phyloP scores from a whole-genome alignment of 371 early-diverging fungal species.

The Mortierella sp. region DNA sequence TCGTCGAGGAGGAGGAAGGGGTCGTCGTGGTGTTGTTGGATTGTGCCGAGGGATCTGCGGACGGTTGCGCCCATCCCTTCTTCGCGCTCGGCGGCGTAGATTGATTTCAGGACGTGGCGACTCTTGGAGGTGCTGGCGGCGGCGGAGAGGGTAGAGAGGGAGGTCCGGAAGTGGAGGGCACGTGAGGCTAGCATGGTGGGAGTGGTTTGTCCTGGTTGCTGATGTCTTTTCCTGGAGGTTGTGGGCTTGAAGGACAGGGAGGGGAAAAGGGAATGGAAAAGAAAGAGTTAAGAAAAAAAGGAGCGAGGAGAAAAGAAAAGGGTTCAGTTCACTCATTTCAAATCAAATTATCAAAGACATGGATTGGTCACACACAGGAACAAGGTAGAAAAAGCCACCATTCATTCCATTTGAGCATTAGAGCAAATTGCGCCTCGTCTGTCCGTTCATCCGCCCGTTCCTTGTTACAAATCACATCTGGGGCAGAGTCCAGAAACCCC shows the following conservation, averaged over 20 bases:
- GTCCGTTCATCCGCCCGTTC: background rate
- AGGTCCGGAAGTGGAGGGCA: slow-evolving; percentile 19
- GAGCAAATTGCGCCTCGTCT: background rate
- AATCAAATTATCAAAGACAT: background rate
- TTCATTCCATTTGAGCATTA: background rate
- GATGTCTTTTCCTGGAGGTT: background rate
- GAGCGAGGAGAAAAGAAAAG: background rate
- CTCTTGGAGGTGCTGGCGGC: background rate
- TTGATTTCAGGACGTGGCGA: slow-evolving; percentile 38
- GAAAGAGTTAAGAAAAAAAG: background rate
- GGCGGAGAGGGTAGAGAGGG: background rate
- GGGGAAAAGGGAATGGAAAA: background rate
- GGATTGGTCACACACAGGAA: background rate
- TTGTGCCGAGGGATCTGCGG: slow-evolving; percentile 77
- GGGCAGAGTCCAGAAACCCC: background rate
- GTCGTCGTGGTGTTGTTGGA: slow-evolving; percentile 71
- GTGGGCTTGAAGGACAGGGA: background rate
- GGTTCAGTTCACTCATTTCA: background rate
- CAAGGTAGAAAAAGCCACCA: background rate
- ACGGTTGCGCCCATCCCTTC: slow-evolving; percentile 61
- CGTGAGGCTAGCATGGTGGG: slow-evolving; percentile 29
- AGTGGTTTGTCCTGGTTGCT: background rate
- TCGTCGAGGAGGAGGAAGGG: slow-evolving; percentile 91
- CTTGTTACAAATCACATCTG: background rate
- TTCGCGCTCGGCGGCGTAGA: slow-evolving; percentile 37